Percentiles rank a stretch among this genome's conserved stretches.
These are phyloP conservation scores for Verticillium dahliae DNA, from an alignment of 2,329 filamentous ascomycete genomes.

Conservation along the genomic window DNA sequence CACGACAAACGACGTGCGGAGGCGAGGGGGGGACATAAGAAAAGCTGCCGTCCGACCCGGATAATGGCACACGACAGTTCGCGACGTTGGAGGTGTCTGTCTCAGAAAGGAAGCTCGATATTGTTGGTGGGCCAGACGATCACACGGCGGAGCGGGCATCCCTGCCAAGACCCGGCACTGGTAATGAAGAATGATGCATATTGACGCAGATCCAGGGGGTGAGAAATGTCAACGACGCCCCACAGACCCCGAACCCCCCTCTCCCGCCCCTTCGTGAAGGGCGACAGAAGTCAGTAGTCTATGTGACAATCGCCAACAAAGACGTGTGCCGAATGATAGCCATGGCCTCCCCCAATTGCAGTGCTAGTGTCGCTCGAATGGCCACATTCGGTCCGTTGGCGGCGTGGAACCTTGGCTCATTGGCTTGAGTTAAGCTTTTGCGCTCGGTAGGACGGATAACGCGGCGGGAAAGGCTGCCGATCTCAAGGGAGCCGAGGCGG, in stretches of 20 bases:
- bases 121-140: not conserved
- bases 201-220: not conserved
- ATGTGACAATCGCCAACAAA: not conserved
- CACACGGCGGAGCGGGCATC: not conserved
- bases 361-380: not conserved
- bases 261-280: not conserved
- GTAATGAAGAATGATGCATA: not conserved
- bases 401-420: not conserved
- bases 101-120: not conserved
- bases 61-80: not conserved
- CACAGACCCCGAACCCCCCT: not conserved
- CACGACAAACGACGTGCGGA: too few relatives aligned
- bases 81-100: not conserved
- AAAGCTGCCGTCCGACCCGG: not conserved
- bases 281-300: too few relatives aligned
- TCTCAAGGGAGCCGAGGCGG: not conserved
- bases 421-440: not conserved
- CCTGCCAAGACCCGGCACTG: not conserved
- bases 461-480: not conserved
- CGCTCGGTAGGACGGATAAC: not conserved
- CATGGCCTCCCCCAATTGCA: not conserved
- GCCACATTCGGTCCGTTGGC: not conserved
- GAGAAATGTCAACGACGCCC: not conserved
- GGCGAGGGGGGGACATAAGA: too few relatives aligned
- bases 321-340: not conserved